These are phyloP conservation scores for Amniculicola lignicola DNA, from an alignment of 495 filamentous ascomycete species.

Conservation along the genomic window DNA sequence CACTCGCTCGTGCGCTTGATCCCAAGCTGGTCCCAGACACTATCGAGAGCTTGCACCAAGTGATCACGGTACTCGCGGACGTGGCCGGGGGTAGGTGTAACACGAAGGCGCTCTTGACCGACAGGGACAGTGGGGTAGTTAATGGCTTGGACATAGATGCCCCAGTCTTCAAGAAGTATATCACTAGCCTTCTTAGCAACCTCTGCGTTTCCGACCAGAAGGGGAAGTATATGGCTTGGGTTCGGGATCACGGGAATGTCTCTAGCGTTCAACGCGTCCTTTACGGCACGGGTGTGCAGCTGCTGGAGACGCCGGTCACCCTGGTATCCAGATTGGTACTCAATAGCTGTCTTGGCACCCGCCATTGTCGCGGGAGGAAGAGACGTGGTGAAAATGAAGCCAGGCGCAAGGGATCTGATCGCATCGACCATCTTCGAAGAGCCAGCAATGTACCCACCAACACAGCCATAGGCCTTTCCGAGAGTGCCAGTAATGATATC, in stretches of 20 bases:
- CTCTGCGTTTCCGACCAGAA: conserved; percentile 91
- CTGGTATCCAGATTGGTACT: conserved; percentile 78
- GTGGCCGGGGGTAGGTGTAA: conserved; percentile 95
- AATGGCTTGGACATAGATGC: conserved; percentile 97
- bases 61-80: conserved; percentile 75
- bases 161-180: conserved; percentile 77
- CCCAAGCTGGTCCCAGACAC: conserved; percentile 79
- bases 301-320: conserved; percentile 89
- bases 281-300: conserved; percentile 89
- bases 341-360: conserved; percentile 84
- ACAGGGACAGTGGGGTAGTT: conserved; percentile 98
- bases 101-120: conserved; percentile 89
- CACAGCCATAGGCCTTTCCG: conserved; percentile 96
- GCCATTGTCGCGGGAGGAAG: conserved; percentile 96
- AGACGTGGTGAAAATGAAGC: conserved; percentile 98
- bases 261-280: conserved; percentile 66
- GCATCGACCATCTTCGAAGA: conserved; percentile 86
- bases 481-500: conserved; percentile 98
- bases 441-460: conserved; percentile 95
- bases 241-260: conserved; percentile 99
- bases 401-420: conserved; percentile 92
- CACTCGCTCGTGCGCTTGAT: conserved; percentile 92
- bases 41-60: conserved; percentile 78
- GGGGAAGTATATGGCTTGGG: conserved; percentile 90
- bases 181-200: conserved; percentile 89